phyloP scores from a whole-genome alignment of 768 basidiomycete genomes.

The Sporobolomyces pararoseus region DNA sequence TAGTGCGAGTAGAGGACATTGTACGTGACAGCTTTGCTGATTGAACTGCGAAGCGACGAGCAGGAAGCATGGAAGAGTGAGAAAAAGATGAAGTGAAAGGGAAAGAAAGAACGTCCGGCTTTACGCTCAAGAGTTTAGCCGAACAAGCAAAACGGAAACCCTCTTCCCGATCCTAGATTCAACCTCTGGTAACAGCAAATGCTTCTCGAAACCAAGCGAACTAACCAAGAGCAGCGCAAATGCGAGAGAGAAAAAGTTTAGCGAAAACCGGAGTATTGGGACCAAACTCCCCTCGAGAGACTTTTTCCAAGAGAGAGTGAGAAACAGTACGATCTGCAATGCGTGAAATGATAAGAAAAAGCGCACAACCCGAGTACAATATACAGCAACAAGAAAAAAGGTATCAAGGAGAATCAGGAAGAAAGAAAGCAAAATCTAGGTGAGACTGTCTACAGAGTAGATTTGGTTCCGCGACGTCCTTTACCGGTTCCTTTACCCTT shows the following conservation, averaged over 20 bases:
- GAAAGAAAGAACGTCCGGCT: too few species aligned
- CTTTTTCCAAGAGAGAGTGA: not conserved
- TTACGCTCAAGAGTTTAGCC: too few species aligned
- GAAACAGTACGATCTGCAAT: not conserved
- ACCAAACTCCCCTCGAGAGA: too few species aligned
- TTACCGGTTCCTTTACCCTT: conserved; percentile 34
- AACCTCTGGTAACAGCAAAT: too few species aligned
- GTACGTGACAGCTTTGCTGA: conserved; percentile 15
- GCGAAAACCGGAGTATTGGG: too few species aligned
- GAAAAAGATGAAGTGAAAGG: not conserved
- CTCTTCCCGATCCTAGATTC: too few species aligned
- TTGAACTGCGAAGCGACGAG: conserved; percentile 10
- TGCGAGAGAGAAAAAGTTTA: too few species aligned
- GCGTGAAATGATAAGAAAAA: not conserved
- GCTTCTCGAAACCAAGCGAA: too few species aligned
- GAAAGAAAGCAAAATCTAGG: not conserved
- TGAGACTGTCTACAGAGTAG: not conserved
- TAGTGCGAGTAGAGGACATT: conserved; percentile 11
- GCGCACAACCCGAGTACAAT: not conserved
- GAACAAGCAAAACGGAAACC: too few species aligned
- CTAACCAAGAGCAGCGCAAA: too few species aligned
- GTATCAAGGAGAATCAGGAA: conserved; percentile 3
- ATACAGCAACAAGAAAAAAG: too few species aligned
- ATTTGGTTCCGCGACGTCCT: conserved; percentile 8
- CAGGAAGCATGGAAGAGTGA: conserved; percentile 9